These are phyloP conservation scores for Wickerhamiella shivajii DNA, from an alignment of 805 yeast species.

Conservation along the genomic window DNA sequence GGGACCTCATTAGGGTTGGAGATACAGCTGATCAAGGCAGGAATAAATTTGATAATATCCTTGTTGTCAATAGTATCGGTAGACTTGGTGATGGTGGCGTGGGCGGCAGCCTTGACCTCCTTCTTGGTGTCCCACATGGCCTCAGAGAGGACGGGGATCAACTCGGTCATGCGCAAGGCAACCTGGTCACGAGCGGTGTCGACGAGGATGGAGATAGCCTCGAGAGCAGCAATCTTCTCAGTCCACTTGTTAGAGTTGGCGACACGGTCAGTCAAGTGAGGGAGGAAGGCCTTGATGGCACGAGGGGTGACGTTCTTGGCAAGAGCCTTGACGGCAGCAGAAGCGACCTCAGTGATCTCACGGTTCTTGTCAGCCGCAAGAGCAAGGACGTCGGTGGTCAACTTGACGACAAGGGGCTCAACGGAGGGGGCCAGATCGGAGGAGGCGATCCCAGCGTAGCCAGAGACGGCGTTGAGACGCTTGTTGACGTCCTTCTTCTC, in stretches of 20 bases:
- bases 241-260: constrained; percentile 76
- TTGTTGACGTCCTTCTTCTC: constrained; percentile 59
- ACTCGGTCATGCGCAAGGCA: constrained; percentile 98
- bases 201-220: constrained; percentile 74
- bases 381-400: constrained; percentile 54
- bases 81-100: constrained; percentile 86
- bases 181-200: constrained; percentile 90
- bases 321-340: constrained; percentile 61
- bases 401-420: constrained; percentile 84
- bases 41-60: constrained; percentile 99
- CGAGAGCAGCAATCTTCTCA: constrained; percentile 85
- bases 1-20: constrained; percentile 96
- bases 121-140: constrained; percentile 99
- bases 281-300: constrained; percentile 81
- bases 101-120: constrained; percentile 95
- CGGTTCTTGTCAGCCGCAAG: constrained; percentile 86
- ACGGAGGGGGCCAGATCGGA: constrained; percentile 70
- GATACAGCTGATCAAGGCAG: constrained; percentile 91
- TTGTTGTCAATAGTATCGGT: constrained; percentile 98
- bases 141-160: constrained; percentile 95
- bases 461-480: constrained; percentile 68
- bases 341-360: constrained; percentile 59
- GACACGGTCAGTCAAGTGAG: constrained; percentile 58
- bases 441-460: constrained; percentile 73
- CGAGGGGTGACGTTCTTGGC: constrained; percentile 79